phyloP scores from a whole-genome alignment of 768 basidiomycete genomes.

The Polyporus arcularius region DNA sequence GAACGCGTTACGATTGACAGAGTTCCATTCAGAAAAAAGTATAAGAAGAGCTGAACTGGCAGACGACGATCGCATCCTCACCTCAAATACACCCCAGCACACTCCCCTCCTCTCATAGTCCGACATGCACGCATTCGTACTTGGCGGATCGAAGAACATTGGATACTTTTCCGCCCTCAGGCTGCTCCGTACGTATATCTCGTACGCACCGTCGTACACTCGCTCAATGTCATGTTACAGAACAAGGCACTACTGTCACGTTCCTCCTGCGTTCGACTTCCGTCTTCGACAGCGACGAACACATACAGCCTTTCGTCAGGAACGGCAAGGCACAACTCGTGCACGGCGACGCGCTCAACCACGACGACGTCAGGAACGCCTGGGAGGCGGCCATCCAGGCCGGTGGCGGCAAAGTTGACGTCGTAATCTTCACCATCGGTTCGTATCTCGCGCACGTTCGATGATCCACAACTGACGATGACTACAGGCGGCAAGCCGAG shows the following conservation, averaged over 20 bases:
- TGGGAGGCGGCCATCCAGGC: slow-evolving; percentile 42
- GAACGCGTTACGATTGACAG: too few relatives aligned
- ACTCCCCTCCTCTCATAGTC: not conserved
- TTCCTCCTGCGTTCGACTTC: slow-evolving; percentile 57
- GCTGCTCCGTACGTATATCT: slow-evolving; percentile 31
- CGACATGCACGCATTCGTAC: slow-evolving; percentile 33
- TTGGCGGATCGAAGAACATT: slow-evolving; percentile 44
- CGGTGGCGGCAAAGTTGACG: slow-evolving; percentile 42
- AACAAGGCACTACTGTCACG: slow-evolving; percentile 58
- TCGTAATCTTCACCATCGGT: slow-evolving; percentile 66
- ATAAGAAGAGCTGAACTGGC: too few relatives aligned
- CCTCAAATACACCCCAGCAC: not conserved
- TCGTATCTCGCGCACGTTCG: slow-evolving; percentile 21
- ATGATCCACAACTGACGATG: not conserved
- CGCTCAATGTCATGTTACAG: slow-evolving; percentile 34
- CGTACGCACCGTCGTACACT: not conserved
- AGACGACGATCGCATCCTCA: not conserved
- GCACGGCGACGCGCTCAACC: slow-evolving; percentile 60
- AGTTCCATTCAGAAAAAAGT: too few relatives aligned
- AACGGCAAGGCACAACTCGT: slow-evolving; percentile 54
- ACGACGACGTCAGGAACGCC: slow-evolving; percentile 50
- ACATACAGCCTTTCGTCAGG: slow-evolving; percentile 52
- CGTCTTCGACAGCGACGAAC: slow-evolving; percentile 54
- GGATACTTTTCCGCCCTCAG: slow-evolving; percentile 36
- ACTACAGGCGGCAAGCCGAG: slow-evolving; percentile 46